Evolutionary conservation across 75 land plant species (phyloP), one percentile per base, ranked within the genome.

Genomic region (Larix kaempferi): DNA sequence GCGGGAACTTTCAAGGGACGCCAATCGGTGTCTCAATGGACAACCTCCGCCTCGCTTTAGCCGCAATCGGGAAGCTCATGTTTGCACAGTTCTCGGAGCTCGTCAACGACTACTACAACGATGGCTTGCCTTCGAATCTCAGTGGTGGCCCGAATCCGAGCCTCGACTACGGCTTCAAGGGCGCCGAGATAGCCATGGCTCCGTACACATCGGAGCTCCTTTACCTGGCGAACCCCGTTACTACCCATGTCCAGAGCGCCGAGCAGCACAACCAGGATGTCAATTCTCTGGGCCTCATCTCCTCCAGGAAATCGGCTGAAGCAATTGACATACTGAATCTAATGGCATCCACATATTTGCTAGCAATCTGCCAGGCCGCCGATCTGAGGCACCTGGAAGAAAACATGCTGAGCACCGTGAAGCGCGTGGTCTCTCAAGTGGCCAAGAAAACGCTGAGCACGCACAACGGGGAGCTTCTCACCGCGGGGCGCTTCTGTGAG

Each of bases 51-150:
- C 61, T 59, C 22, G 61, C 61, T 59, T 19, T 59, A 0, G 61
- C 61, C 21, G 61, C 61, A 49, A 86, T 87, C 25, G 89, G 89
- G 12, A 87, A 87, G 82, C 89, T 88, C 63, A 69, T 88, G 73
- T 88, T 88, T 75, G 89, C 89, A 7, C 90, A 88, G 35, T 85
- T 86, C 79, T 83, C 88, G 6, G 91, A 89, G 79, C 86, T 89
- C 13, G 91, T 91, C 82, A 89, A 89, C 76, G 89, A 86, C 74
- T 86, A 79, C 80, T 89, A 86, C 91, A 89, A 89, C 80, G 85
- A 83, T 58, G 93, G 91, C 19, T 74, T 91, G 78, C 91, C 91
- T 4, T 86, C 91, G 16, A 89, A 89, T 61, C 84, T 89, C 74
- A 76, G 84, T 58, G 89, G 75, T 11, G 86, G 89, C 26, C 52